phyloP scores from a whole-genome alignment of 78 protist species.

The Dictyostelium firmibasis region DNA sequence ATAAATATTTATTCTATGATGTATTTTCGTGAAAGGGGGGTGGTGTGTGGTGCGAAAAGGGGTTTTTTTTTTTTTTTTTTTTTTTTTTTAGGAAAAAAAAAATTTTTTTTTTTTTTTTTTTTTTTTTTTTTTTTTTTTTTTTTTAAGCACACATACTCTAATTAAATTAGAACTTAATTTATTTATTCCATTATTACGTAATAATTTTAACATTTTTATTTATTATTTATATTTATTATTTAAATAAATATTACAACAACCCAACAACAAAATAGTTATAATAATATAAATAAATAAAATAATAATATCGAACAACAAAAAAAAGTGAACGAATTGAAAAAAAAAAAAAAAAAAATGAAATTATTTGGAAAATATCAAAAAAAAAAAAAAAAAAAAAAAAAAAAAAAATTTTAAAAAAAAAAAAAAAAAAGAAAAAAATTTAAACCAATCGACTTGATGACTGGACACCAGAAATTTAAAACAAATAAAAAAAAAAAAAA shows the following conservation, averaged over 20 bases:
- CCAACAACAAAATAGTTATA: background rate
- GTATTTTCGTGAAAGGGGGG: background rate
- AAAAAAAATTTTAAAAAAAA: too few species aligned
- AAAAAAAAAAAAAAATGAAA: background rate
- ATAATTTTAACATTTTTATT: constrained; percentile 2
- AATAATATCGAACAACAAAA: background rate
- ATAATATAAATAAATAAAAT: background rate
- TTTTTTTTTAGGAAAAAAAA: too few species aligned
- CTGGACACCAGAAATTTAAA: too few species aligned
- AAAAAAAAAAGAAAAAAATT: too few species aligned
- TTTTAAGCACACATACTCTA: background rate
- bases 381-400: too few species aligned
- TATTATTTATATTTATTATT: background rate
- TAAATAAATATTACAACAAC: background rate
- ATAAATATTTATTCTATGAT: background rate
- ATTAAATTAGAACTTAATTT: background rate
- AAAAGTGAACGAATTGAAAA: background rate
- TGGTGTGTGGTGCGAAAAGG: background rate
- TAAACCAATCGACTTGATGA: background rate
- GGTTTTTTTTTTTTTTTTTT: background rate
- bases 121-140: too few species aligned
- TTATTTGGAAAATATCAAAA: background rate
- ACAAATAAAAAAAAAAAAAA: too few species aligned
- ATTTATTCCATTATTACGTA: background rate
- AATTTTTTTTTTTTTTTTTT: too few species aligned